These are phyloP conservation scores for Oenanthe sinensis DNA, from an alignment of 129 eudicot genomes.

Conservation along the genomic window DNA sequence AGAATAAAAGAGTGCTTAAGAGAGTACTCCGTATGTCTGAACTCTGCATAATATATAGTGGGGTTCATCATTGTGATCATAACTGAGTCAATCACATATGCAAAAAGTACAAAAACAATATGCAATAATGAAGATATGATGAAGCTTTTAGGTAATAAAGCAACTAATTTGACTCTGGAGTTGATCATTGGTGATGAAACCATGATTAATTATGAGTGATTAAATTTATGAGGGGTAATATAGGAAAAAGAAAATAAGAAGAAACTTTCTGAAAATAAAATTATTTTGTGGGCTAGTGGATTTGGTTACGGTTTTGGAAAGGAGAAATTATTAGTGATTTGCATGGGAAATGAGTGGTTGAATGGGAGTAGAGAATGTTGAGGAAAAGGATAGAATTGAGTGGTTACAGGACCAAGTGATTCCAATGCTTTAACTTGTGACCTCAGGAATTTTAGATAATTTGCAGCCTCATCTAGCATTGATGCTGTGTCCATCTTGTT, in stretches of 20 bases:
- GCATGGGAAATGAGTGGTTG: slow-evolving; percentile 32
- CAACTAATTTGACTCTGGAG: background rate
- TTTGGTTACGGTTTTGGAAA: slow-evolving; percentile 14
- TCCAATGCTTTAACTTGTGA: slow-evolving; percentile 76
- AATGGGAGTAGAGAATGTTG: slow-evolving; percentile 22
- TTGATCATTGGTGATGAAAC: background rate
- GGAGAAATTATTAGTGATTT: slow-evolving; percentile 24
- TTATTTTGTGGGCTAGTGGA: slow-evolving; percentile 27
- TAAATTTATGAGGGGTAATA: background rate
- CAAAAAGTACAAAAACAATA: background rate
- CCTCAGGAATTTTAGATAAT: slow-evolving; percentile 77
- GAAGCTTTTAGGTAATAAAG: background rate
- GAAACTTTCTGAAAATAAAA: background rate
- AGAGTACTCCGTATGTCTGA: background rate
- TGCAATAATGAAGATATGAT: background rate
- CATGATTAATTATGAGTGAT: background rate
- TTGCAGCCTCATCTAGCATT: slow-evolving; percentile 98
- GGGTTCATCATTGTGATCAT: slow-evolving; percentile 2
- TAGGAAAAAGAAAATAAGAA: background rate
- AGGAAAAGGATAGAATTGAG: slow-evolving; percentile 13
- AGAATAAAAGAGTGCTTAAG: background rate
- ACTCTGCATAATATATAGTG: background rate
- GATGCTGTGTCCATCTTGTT: slow-evolving; percentile 95
- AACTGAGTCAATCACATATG: background rate
- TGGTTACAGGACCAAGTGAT: slow-evolving; percentile 31